A percentile compares a stretch with the other conserved stretches of the same genome.
Evolutionary conservation across 306 rosid genomes (phyloP).

Genomic region (Casuarina equisetifolia): DNA sequence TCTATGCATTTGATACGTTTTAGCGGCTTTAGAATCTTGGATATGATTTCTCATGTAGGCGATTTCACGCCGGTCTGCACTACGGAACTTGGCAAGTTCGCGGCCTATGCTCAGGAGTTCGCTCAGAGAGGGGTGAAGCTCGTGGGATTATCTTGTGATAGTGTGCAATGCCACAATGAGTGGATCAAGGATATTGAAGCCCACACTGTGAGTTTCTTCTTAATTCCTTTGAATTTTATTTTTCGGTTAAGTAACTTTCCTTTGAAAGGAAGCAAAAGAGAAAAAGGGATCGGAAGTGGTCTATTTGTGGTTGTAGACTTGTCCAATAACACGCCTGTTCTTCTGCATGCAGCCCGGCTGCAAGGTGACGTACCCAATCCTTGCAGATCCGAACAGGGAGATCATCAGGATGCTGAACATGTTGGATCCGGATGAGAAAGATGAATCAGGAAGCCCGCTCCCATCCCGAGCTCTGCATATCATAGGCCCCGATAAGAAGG

Average conservation of each 20-base stretch:
- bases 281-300: background rate
- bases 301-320: background rate
- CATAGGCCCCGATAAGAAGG: slow-evolving; percentile 72
- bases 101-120: slow-evolving; percentile 49
- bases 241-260: background rate
- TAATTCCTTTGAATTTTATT: background rate
- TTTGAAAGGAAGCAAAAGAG: background rate
- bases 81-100: slow-evolving; percentile 77
- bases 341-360: slow-evolving; percentile 52
- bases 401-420: slow-evolving; percentile 78
- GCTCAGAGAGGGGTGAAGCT: slow-evolving; percentile 58
- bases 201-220: slow-evolving; percentile 42
- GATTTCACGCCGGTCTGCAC: slow-evolving; percentile 92
- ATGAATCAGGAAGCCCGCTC: slow-evolving; percentile 40
- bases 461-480: slow-evolving; percentile 88
- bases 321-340: background rate
- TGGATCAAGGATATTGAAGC: slow-evolving; percentile 90
- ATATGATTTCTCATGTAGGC: slow-evolving; percentile 31
- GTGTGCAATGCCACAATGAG: slow-evolving; percentile 53
- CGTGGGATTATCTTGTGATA: slow-evolving; percentile 73
- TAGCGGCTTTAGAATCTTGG: background rate
- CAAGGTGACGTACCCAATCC: slow-evolving; percentile 69
- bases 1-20: background rate
- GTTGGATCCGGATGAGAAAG: slow-evolving; percentile 80
- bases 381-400: slow-evolving; percentile 59